Base-by-base conservation (phyloP, 768 basidiomycete species). In the Serendipita sp. region DNA sequence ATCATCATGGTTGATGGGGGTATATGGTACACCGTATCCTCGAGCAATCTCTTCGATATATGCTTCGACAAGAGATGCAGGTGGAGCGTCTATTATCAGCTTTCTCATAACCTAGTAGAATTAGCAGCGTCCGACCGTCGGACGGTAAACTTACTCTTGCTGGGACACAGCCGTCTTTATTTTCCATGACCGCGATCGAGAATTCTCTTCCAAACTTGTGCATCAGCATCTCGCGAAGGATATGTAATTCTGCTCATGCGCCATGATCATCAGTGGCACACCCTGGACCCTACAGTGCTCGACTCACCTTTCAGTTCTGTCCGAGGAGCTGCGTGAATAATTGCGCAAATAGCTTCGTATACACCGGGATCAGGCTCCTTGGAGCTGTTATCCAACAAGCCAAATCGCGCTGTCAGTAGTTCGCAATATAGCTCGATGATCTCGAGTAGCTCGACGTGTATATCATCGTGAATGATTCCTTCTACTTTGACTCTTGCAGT, bases 141-240 rank as follows among this genome's bases (percentile, higher is more conserved):
- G 11, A 62, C 46, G 23, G 60, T 44, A 36, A 48, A 67, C 84
- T 74, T 74, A 91, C 91, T 66, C 96, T 83, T 58, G 87, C 83
- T 67, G 83, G 88, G 48, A 99, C 94, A 73, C 85, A 84, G 15
- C 78, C 77, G 68, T 87, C 84, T 48, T 78, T 81, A 72, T 95
- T 93, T 72, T 93, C 89, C 80, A 92, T 88, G 1, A 88, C 84
- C n/a, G 82, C 80, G 16, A 85, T 68, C 15, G 93, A 83, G 72
- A 90, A 98, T 53, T 93, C 91, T 23, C 95, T 84, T 16, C 95
- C 93, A 71, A 85, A 96, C 75, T 96, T 96, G 72, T 93, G 89
- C 87, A 94, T 89, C 65, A 99, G 80, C 72, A 97, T 82, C 72
- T 98, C 94, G 63, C 96, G 85, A 62, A 97, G 74, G 43, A 91